These are phyloP conservation scores for Neopestalotiopsis sp. DNA, from an alignment of 2,329 filamentous ascomycete genomes.

Conservation along the genomic window DNA sequence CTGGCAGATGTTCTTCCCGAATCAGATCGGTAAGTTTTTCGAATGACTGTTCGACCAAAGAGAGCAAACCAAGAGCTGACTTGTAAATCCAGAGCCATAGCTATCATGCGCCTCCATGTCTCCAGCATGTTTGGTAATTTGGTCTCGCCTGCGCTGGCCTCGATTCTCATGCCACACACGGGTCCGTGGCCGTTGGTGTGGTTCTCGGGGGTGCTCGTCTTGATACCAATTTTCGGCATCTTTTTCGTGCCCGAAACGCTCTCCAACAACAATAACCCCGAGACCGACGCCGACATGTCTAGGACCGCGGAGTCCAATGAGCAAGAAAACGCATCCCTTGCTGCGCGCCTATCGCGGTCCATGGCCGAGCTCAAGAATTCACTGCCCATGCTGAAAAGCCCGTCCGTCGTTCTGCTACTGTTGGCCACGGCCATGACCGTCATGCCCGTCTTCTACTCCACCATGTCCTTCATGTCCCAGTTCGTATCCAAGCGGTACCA, in stretches of 20 bases:
- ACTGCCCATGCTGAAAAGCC: constrained; percentile 31
- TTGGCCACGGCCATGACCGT: constrained; percentile 26
- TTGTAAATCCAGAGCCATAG: constrained; percentile 33
- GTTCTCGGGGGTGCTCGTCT: constrained; percentile 25
- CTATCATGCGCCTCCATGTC: constrained; percentile 58
- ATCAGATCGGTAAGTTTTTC: constrained; percentile 35
- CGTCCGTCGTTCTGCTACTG: constrained; percentile 31
- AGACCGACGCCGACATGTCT: not conserved
- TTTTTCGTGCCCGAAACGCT: constrained; percentile 37
- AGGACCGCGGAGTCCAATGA: constrained; percentile 5
- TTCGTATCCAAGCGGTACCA: constrained; percentile 38
- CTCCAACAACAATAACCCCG: constrained; percentile 16
- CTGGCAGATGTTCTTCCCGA: constrained; percentile 42
- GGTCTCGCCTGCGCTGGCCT: constrained; percentile 32
- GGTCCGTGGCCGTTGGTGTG: constrained; percentile 35
- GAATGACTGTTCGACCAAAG: not conserved
- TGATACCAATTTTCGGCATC: constrained; percentile 25
- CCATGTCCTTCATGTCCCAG: constrained; percentile 33
- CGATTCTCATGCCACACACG: constrained; percentile 33
- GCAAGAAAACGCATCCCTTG: not conserved
- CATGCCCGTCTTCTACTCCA: constrained; percentile 26
- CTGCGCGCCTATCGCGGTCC: constrained; percentile 22
- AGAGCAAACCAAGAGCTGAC: too few species aligned
- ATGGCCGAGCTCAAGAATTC: constrained; percentile 31
- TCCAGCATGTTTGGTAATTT: constrained; percentile 53